Conservation (phyloP, 148 eudicot genomes). For the Amaranthus cruentus region DNA sequence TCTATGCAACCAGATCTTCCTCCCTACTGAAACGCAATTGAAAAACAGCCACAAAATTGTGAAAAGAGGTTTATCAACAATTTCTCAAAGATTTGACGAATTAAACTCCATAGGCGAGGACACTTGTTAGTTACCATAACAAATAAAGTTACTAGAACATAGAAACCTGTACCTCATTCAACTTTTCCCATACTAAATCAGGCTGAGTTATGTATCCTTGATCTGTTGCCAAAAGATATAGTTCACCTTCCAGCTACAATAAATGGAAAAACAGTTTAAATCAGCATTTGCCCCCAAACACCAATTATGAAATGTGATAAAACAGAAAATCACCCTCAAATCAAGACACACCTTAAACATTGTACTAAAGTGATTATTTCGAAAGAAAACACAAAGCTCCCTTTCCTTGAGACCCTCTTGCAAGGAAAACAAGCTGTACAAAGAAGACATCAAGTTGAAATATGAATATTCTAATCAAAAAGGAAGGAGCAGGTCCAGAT, state of each 20-base stretch:
- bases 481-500: background rate
- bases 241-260: conserved; percentile 68
- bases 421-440: conserved; percentile 69
- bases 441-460: conserved; percentile 6
- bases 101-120: background rate
- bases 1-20: background rate
- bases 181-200: conserved; percentile 92
- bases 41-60: background rate
- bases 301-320: background rate
- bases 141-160: conserved; percentile 3
- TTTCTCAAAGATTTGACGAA: background rate
- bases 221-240: conserved; percentile 83
- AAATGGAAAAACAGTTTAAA: conserved; percentile 2
- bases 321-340: background rate
- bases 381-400: conserved; percentile 91
- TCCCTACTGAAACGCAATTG: background rate
- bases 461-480: background rate
- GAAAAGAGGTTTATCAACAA: background rate
- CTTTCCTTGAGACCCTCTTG: conserved; percentile 76
- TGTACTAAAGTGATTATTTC: conserved; percentile 96
- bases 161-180: conserved; percentile 68
- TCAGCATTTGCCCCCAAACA: background rate
- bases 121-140: background rate
- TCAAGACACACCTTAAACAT: conserved; percentile 75
- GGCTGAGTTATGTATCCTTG: conserved; percentile 94